Conservation (phyloP, 2,329 filamentous ascomycete species). For the Colletotrichum sp. region DNA sequence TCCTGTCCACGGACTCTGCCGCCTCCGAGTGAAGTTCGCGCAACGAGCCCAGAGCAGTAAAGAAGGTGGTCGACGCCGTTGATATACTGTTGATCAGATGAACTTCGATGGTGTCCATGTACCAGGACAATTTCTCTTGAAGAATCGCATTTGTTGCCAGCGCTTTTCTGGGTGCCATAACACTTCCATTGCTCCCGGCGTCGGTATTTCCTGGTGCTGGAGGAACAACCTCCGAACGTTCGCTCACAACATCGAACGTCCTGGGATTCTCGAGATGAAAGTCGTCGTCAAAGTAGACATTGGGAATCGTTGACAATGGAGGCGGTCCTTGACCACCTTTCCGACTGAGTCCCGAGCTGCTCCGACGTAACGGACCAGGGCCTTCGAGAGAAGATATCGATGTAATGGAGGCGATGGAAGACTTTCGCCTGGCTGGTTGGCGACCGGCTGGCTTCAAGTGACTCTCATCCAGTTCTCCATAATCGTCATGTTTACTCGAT, state of each 20-base stretch:
- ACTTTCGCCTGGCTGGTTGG: conserved; percentile 41
- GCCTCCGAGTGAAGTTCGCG: conserved; percentile 92
- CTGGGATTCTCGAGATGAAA: conserved; percentile 96
- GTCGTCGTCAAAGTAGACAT: conserved; percentile 91
- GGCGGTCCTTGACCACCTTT: conserved; percentile 75
- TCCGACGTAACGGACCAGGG: conserved; percentile 45
- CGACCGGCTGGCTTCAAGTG: conserved; percentile 52
- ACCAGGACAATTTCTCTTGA: conserved; percentile 98
- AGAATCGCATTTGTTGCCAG: conserved; percentile 95
- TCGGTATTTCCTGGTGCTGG: conserved; percentile 60
- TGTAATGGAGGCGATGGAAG: conserved; percentile 50
- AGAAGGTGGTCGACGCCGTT: conserved; percentile 93
- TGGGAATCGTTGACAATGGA: conserved; percentile 89
- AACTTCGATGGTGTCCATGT: conserved; percentile 99
- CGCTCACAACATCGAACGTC: conserved; percentile 95
- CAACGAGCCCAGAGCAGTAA: conserved; percentile 88
- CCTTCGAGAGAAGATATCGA: conserved; percentile 57
- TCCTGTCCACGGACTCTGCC: conserved; percentile 86
- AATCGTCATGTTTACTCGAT: conserved; percentile 47
- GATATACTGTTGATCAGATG: conserved; percentile 97
- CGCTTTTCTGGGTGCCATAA: conserved; percentile 75
- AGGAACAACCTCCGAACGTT: conserved; percentile 93
- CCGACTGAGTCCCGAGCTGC: conserved; percentile 55
- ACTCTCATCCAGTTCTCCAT: conserved; percentile 45
- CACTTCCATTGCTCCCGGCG: conserved; percentile 59